Base-by-base conservation (phyloP, 495 filamentous ascomycete genomes). In the Letharia lupina region DNA sequence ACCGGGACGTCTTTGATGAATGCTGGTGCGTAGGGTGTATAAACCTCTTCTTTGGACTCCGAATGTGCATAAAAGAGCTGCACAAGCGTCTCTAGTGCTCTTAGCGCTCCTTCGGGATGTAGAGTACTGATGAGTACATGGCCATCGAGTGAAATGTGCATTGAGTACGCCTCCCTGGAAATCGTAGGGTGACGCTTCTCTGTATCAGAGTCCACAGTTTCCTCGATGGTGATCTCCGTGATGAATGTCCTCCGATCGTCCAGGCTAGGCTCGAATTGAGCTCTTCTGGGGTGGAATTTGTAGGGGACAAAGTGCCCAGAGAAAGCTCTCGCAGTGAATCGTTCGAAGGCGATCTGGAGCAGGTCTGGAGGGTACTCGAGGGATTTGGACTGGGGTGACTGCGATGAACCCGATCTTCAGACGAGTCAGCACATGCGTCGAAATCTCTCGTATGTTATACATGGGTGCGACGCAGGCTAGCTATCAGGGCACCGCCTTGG, bases 61-160 rank as follows among this genome's bases (percentile, higher is more conserved):
- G 87, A 86, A 73, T 89, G 86, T 65, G 79, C 60, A 75, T 81
- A 93, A 77, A 93, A 93, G 28, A 93, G 80, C 76, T 93, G 90
- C 5, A 79, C 78, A 72, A 93, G 87, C 4, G 87, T 86, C 63
- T 87, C 81, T 23, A 93, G 73, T 18, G 79, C 90, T 58, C 83
- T 83, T 4, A 89, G 76, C 9, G 89, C 73, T 58, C 90, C 90
- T 52, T 82, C 83, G 15, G 83, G 84, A 10, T 88, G 86, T 28
- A 79, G 77, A 8, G 84, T 87, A 11, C 73, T 77, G 69, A 93
- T 85, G 35, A 76, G 80, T 59, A 78, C 85, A 15, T 77, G 74
- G 47, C 87, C 87, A 60, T 77, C 71, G 12, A 65, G 63, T 12
- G 74, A 73, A 41, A 92, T 69, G 2, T 77, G 80, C 31, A 93